Evolutionary conservation across 75 land plant genomes (phyloP).

Genomic region (Cunninghamia lanceolata): DNA sequence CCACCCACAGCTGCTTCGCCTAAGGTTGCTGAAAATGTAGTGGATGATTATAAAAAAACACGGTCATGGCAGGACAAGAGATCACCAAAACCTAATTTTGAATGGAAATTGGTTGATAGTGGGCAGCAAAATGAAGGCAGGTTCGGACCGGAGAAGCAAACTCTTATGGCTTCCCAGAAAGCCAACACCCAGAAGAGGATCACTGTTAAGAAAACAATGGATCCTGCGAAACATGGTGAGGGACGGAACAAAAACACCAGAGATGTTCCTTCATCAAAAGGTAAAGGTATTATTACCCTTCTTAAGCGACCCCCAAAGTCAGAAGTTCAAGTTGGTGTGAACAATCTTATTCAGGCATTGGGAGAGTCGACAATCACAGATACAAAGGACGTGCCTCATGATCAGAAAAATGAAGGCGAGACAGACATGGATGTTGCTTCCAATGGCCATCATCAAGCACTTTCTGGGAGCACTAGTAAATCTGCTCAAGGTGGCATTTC

Average conservation of each 20-base stretch:
- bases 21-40: background rate
- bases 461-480: background rate
- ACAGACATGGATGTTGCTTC: background rate
- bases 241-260: background rate
- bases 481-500: background rate
- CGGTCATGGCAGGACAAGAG: background rate
- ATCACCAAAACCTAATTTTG: background rate
- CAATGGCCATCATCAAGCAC: background rate
- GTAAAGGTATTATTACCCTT: background rate
- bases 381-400: background rate
- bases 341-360: background rate
- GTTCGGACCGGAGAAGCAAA: background rate
- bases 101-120: slow-evolving; percentile 10
- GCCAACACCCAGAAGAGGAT: background rate
- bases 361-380: background rate
- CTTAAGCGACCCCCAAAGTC: background rate
- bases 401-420: background rate
- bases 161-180: background rate
- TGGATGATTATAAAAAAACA: background rate
- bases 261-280: background rate
- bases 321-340: background rate
- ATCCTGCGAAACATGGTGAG: background rate
- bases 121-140: background rate
- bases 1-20: background rate
- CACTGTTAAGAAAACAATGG: background rate